Base-by-base conservation (phyloP, 768 basidiomycete genomes). In the Rhodotorula toruloides region DNA sequence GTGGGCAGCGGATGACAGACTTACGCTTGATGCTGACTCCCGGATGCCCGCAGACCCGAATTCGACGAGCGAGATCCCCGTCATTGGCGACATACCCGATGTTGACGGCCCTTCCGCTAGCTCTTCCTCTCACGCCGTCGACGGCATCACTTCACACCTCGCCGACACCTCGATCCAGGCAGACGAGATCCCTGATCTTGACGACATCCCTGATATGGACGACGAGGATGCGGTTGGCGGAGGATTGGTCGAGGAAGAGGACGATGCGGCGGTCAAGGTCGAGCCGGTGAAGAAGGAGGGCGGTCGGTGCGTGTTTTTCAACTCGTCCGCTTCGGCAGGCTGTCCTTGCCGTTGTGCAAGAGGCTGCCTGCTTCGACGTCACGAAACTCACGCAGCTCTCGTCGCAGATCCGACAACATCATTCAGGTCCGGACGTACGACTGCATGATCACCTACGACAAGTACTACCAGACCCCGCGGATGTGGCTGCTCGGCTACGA, bases 381-480 rank as follows among this genome's bases (percentile, higher is more conserved):
- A n/a, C n/a, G n/a, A n/a, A n/a, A n/a, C n/a, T n/a, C n/a, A n/a
- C n/a, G n/a, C n/a, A n/a, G n/a, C n/a, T n/a, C n/a, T n/a, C n/a
- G 37, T 19, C 0, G 32, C 54, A 61, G 49, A 29, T 52, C 49
- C 32, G 59, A 61, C 36, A 71, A 69, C 42, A 81, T 97, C 34
- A 81, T 98, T 47, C 90, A 93, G 82, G 91, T 98, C 46, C 85
- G 96, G 75, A 99, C 94, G 17, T 99, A 99, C 81, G 96, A 99
- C 77, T 93, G 97, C 75, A 90, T 96, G 88, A 98, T 99, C 81
- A 91, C 90, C 54, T 99, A 98, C 78, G 96, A 99, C 84, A 99
- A 98, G 81, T 94, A 93, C 79, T 98, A 99, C 79, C 96, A 98
- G 78, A 97, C 93, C 19, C 96, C 96, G 31, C 85, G 94, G 72